A percentile compares a stretch with the other conserved stretches of the same genome.
phyloP scores from a whole-genome alignment of 495 filamentous ascomycete genomes.

The Chaetomium tenue region DNA sequence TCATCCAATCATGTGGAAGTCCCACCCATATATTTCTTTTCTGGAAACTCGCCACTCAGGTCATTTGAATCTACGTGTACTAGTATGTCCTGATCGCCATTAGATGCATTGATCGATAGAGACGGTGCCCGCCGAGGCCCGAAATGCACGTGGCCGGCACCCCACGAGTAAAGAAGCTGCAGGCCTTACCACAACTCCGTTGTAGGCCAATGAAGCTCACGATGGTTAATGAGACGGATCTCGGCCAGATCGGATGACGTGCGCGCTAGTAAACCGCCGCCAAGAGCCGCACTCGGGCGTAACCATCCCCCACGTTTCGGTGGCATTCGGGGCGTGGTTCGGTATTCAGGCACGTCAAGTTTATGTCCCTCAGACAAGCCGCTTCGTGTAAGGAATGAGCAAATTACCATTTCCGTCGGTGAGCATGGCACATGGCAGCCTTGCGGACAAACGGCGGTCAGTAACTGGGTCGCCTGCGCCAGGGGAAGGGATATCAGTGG shows the following conservation, averaged over 20 bases:
- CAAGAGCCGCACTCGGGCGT: background rate
- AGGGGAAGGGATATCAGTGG: background rate
- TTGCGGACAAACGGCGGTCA: background rate
- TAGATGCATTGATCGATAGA: too few species aligned
- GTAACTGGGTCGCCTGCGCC: background rate
- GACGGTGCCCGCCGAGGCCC: background rate
- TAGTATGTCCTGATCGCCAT: background rate
- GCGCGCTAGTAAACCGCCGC: background rate
- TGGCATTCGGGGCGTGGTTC: background rate
- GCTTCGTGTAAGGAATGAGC: background rate
- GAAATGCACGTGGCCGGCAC: background rate
- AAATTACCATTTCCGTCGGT: background rate
- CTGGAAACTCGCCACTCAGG: background rate
- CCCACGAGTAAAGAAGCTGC: background rate
- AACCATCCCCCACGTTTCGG: slow-evolving; percentile 4
- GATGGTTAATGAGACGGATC: background rate
- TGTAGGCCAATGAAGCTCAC: background rate
- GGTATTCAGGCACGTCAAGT: background rate
- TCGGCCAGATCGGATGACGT: background rate
- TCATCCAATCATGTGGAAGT: too few species aligned
- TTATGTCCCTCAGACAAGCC: background rate
- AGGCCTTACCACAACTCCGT: background rate
- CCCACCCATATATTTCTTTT: too few species aligned
- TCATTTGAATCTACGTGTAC: background rate
- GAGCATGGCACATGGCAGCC: background rate